Percentiles rank a stretch among this genome's conserved stretches.
phyloP scores from a whole-genome alignment of 2,329 filamentous ascomycete genomes.

The Parafenestella ontariensis region DNA sequence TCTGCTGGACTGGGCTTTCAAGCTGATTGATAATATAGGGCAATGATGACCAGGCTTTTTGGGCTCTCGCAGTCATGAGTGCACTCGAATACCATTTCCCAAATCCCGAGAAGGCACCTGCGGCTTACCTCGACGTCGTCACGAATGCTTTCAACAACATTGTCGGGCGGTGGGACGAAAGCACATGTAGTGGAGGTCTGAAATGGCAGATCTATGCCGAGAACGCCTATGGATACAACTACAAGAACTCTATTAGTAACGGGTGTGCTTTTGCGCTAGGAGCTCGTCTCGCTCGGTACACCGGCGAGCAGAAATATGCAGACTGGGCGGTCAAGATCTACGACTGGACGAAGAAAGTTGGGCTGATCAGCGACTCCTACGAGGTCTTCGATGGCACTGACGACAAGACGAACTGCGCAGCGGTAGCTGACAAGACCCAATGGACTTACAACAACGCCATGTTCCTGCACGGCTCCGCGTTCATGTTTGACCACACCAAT shows the following conservation, averaged over 20 bases:
- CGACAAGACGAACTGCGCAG: conserved; percentile 58
- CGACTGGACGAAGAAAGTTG: conserved; percentile 61
- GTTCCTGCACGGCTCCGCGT: conserved; percentile 62
- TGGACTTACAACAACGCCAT: conserved; percentile 66
- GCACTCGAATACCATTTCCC: conserved; percentile 74
- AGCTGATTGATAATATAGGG: conserved; percentile 53
- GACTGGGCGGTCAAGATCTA: conserved; percentile 74
- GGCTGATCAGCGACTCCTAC: conserved; percentile 59
- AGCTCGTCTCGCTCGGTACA: conserved; percentile 75
- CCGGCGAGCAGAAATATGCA: conserved; percentile 63
- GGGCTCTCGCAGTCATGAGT: conserved; percentile 71
- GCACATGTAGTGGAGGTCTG: conserved; percentile 73
- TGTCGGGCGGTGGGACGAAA: conserved; percentile 71
- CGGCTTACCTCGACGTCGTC: conserved; percentile 68
- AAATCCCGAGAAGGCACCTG: conserved; percentile 57
- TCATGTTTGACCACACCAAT: conserved; percentile 62
- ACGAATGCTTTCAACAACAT: conserved; percentile 77
- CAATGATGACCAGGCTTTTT: conserved; percentile 79
- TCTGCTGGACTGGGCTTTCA: neutral
- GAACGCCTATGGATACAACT: conserved; percentile 76
- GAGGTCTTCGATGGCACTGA: conserved; percentile 64
- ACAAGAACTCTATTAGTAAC: conserved; percentile 84
- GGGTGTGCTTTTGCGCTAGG: conserved; percentile 84
- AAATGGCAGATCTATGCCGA: conserved; percentile 81
- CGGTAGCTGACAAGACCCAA: conserved; percentile 57